Evolutionary conservation across 768 basidiomycete genomes (phyloP), one percentile per base, ranked within the genome.

Genomic region (Porphyrellus cyaneotinctus): DNA sequence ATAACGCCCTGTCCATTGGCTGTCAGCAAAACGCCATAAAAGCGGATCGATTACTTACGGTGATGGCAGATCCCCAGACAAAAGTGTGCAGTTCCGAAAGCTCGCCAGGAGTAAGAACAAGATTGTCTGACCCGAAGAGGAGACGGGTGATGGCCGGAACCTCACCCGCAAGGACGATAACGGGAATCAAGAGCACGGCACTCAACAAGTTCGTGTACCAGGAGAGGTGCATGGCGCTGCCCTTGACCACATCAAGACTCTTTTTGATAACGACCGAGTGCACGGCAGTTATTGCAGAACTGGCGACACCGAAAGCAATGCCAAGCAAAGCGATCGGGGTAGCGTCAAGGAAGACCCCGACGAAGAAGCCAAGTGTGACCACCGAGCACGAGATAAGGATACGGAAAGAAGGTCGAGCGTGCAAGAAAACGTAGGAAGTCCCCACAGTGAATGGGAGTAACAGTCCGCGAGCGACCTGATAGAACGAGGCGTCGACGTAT

Each of bases 201-300:
- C 87, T 90, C 30, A 94, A 66, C 30, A 91, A 69, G 70, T 98
- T 98, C 36, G 87, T 88, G 74, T 97, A 97, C 87, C 92, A 98
- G 0, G 87, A 88, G 36, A 98, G 79, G 37, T 87, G 76, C 48
- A 95, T 77, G 7, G 95, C 88, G 56, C 87, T 91, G 54, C 88
- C 90, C 30, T 85, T 80, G 30, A 97, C 92, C 44, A 89, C 77
- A 33, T 75, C 76, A 18, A 98, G 75, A 39, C 84, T 85, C 58
- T 85, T 82, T 71, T 97, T 98, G 75, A 98, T 97, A 53, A 97
- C 86, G 22, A 97, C 91, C 2, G 93, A 93, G 68, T 97, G 95
- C 13, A 86, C 70, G 1, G 94, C 88, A 12, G 91, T 93, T 56
- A 94, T 88, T n/a, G 84, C 74, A 6, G 91, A 94, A 59, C 85